These are phyloP conservation scores for Stachybotrys chlorohalonatus DNA, from an alignment of 2,329 filamentous ascomycete genomes.

Conservation along the genomic window DNA sequence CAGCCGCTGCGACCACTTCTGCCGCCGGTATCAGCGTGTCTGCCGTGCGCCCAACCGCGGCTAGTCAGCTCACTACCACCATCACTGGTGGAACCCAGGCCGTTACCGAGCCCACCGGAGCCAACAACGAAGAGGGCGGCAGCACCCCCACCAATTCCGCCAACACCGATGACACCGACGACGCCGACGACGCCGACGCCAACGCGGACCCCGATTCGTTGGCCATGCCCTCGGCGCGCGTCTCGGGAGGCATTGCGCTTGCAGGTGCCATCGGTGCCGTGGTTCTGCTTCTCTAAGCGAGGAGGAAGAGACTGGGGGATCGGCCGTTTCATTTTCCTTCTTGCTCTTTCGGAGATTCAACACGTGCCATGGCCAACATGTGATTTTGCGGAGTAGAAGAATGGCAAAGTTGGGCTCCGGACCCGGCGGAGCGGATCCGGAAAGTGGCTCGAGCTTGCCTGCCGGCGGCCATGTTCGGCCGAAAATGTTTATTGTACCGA, in stretches of 20 bases:
- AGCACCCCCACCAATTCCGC: conserved; percentile 4
- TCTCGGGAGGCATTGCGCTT: neutral
- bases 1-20: conserved; percentile 13
- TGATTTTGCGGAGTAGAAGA: too few species aligned
- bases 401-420: too few species aligned
- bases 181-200: conserved; percentile 1
- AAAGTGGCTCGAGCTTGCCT: too few species aligned
- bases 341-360: too few species aligned
- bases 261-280: neutral
- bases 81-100: conserved; percentile 11
- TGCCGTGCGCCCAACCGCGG: conserved; percentile 20
- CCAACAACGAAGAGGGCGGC: conserved; percentile 1
- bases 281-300: neutral
- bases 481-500: too few species aligned
- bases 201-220: neutral
- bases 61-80: conserved; percentile 25
- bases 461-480: too few species aligned
- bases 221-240: neutral
- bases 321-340: too few species aligned
- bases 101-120: neutral
- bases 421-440: too few species aligned
- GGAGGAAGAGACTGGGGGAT: neutral
- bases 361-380: too few species aligned
- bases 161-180: neutral
- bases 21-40: conserved; percentile 19